Conservation (phyloP, 495 filamentous ascomycete genomes). For the Xylaria cubensis region DNA sequence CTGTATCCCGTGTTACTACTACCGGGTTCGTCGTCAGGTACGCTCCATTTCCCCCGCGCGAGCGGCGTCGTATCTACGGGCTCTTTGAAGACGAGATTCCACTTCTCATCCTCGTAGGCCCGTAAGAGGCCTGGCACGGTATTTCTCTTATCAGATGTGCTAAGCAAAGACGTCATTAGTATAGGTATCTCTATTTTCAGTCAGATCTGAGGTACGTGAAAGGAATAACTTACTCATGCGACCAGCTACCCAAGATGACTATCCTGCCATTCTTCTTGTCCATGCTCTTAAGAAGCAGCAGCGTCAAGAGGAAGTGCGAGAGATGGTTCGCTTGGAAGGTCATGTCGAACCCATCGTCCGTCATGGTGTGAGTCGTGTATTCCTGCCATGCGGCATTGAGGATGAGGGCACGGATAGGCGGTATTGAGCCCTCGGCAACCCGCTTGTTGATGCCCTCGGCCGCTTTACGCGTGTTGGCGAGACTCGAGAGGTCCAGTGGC, state of each 20-base stretch:
- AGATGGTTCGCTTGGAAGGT: slow-evolving; percentile 56
- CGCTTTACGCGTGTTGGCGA: slow-evolving; percentile 48
- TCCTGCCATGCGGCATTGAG: slow-evolving; percentile 53
- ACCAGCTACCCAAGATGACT: slow-evolving; percentile 51
- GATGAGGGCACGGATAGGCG: slow-evolving; percentile 53
- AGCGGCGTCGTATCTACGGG: slow-evolving; percentile 38
- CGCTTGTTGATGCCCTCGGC: slow-evolving; percentile 45
- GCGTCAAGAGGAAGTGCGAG: slow-evolving; percentile 51
- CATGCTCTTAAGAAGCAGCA: slow-evolving; percentile 53
- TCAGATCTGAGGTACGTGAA: background rate
- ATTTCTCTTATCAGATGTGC: slow-evolving; percentile 37
- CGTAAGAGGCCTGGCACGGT: slow-evolving; percentile 21
- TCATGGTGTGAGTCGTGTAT: slow-evolving; percentile 40
- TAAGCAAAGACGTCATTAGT: slow-evolving; percentile 18
- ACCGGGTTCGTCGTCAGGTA: slow-evolving; percentile 30
- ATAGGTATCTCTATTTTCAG: background rate
- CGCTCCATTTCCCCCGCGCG: slow-evolving; percentile 47
- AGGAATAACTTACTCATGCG: slow-evolving; percentile 45
- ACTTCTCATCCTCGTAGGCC: slow-evolving; percentile 36
- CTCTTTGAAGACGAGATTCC: slow-evolving; percentile 39
- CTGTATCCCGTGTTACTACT: slow-evolving; percentile 37
- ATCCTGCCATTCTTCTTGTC: slow-evolving; percentile 51
- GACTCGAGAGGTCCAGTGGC: slow-evolving; percentile 49
- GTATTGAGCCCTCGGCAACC: slow-evolving; percentile 46
- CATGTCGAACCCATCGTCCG: slow-evolving; percentile 48